Evolutionary conservation across 768 basidiomycete species (phyloP), one percentile per base, ranked within the genome.

Genomic region (Dentipellis sp.): DNA sequence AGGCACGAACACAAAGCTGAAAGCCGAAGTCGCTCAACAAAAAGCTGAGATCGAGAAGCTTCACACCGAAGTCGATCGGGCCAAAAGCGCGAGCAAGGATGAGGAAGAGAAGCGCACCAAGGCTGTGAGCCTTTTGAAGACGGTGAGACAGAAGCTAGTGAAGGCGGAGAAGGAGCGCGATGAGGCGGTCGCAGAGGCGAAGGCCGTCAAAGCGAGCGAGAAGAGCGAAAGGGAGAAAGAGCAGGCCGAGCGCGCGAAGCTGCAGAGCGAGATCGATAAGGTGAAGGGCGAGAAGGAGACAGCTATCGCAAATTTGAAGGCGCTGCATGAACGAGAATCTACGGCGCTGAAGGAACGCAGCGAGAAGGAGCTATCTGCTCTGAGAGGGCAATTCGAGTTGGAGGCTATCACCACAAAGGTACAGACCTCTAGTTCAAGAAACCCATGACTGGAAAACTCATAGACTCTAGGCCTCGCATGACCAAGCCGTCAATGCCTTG

Each of bases 31-130:
- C 4, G 67, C 74, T 1, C 80, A 76, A 54, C 80, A 76, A 42
- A 77, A 79, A 53, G 69, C 71, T 0, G 83, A 88, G 40, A 69
- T 85, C 0, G 76, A 78, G 2, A 77, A 75, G 16, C 71, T 93
- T n/a, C 75, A 76, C 49, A 68, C 75, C 16, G 90, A 97, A 56
- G 68, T 86, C 1, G 78, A 83, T 49, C 79, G 78, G 47, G 71
- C 78, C 3, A 84, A 82, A 60, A 74, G 72, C 17, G 55, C 74
- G 10, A 86, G 83, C 5, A 97, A 91, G 68, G 94, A 97, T 58
- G 97, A 98, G 66, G 97, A 98, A 68, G 97, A 99, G 71, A 98
- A 99, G 71, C 83, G 95, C 11, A 82, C 84, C 17, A 99, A 98
- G 65, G 94, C 94, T 0, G 88, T 98, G 61, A 87, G 84, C 52